A percentile compares a stretch with the other conserved stretches of the same genome.
These are phyloP conservation scores for Boletellus ananas DNA, from an alignment of 768 basidiomycete species.

Conservation along the genomic window DNA sequence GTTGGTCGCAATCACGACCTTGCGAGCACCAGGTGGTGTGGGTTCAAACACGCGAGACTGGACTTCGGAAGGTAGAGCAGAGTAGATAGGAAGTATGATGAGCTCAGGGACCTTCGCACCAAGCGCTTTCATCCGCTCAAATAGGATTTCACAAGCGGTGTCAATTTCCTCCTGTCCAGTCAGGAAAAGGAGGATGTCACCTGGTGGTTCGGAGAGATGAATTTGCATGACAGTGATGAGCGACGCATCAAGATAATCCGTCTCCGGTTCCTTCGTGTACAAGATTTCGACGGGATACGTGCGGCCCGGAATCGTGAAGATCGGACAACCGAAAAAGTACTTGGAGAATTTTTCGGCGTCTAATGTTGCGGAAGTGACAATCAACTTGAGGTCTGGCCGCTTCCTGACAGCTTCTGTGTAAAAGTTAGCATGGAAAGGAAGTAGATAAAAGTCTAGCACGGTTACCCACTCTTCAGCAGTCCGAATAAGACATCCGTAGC, in stretches of 20 bases:
- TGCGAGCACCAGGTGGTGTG: constrained; percentile 95
- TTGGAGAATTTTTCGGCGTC: constrained; percentile 99
- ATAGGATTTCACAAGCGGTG: constrained; percentile 94
- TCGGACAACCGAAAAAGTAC: constrained; percentile 98
- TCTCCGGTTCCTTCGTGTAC: constrained; percentile 99
- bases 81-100: constrained; percentile 95
- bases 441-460: not conserved
- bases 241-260: constrained; percentile 95
- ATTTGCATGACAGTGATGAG: constrained; percentile 99
- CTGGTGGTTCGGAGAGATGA: constrained; percentile 95
- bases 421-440: constrained; percentile 13
- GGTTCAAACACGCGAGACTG: constrained; percentile 98
- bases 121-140: constrained; percentile 97
- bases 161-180: constrained; percentile 99
- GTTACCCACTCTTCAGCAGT: constrained; percentile 61
- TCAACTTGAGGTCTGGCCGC: constrained; percentile 93
- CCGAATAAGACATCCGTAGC: constrained; percentile 98
- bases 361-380: constrained; percentile 98
- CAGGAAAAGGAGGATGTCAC: constrained; percentile 93
- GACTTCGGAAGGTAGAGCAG: constrained; percentile 95
- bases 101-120: constrained; percentile 99
- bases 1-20: constrained; percentile 99
- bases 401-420: constrained; percentile 86
- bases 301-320: constrained; percentile 99
- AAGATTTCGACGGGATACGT: constrained; percentile 97